Base-by-base conservation (phyloP, 208 protist species). In the Leishmania martiniquensis region DNA sequence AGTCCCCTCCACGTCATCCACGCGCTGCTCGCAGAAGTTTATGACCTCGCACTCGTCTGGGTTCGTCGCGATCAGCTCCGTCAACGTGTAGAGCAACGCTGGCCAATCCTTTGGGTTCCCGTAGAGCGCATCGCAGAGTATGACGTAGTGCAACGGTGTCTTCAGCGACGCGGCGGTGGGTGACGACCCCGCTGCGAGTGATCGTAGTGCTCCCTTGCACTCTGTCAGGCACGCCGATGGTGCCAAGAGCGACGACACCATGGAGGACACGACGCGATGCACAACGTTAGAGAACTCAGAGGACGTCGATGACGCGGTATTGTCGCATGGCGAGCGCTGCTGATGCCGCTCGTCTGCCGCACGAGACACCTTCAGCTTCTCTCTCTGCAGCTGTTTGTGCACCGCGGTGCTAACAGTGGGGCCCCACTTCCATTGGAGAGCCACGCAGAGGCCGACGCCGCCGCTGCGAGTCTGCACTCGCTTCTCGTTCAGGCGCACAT, bases 1-100 rank as follows among this genome's bases (percentile, higher is more conserved):
- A 25, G 78, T 84, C 0, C 86, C 91, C 71, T 97, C 92, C 1
- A 97, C 92, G 63, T 96, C 78, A 29, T 92, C 57, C 32, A 97
- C 91, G 47, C 94, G 94, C 81, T 97, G 94, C 82, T 97, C 94
- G 73, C 94, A 97, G 75, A 96, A 96, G 85, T 96, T 96, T 25
- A 97, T 76, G 44, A 97, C 72, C 44, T 89, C 77, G 71, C 90
- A 95, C n/a, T 54, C 76, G 12, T 75, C 72, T 3, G 89, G 88
- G 70, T 93, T 94, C 2, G 83, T 82, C 0, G 62, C 75, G 37
- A 96, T 72, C 2, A 97, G 81, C 79, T 96, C 89, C 1, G 85
- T 86, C n/a, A 97, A 87, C 2, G 92, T 96, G 81, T 93, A 96
- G 52, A 97, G 80, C 77, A 97, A 78, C 29, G 83, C 74, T 7